Evolutionary conservation across 441 rosid species (phyloP), one percentile per base, ranked within the genome.

Genomic region (Gossypium davidsonii): DNA sequence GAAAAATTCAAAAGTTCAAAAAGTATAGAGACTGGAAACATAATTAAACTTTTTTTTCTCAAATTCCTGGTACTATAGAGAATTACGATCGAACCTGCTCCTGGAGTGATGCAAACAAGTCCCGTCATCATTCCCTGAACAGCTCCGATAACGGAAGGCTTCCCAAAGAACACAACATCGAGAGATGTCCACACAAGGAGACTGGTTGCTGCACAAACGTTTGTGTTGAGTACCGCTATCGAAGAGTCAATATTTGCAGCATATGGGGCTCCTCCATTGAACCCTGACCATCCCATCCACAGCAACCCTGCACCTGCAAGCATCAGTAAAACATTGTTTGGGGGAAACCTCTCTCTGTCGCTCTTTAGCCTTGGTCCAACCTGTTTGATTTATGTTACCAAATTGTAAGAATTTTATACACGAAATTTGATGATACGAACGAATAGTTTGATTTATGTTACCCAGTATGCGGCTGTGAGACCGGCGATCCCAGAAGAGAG

Each of bases 261-360:
- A 70, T 89, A 92, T 0, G 98, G 98, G 8, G 93, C 98, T 1
- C 98, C 98, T 0, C 98, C 98, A 46, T 92, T 92, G 85, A 92
- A 92, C 4, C 98, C 98, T 1, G 98, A 87, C 98, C 98, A 92
- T 14, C 98, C 98, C 93, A 90, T 84, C 98, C 96, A 92, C 7
- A 92, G 65, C 59, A 92, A 84, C 0, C 98, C 98, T 0, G 94
- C 98, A 3, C 98, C 98, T 11, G 96, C 93, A 10, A 92, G 86
- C 96, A 90, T 90, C 8, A 92, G 79, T 74, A 92, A 73, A 31
- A 92, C 91, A 69, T 92, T 92, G 81, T 92, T 92, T 1, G 98
- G 98, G 2, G 98, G 94, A 56, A 92, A 92, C 80, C 96, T 88
- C 31, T 90, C 98, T 59, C 90, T 82, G 72, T 92, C 98, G 21